These are phyloP conservation scores for Gossypium longicalyx DNA, from an alignment of 345 rosid genomes.

Conservation along the genomic window DNA sequence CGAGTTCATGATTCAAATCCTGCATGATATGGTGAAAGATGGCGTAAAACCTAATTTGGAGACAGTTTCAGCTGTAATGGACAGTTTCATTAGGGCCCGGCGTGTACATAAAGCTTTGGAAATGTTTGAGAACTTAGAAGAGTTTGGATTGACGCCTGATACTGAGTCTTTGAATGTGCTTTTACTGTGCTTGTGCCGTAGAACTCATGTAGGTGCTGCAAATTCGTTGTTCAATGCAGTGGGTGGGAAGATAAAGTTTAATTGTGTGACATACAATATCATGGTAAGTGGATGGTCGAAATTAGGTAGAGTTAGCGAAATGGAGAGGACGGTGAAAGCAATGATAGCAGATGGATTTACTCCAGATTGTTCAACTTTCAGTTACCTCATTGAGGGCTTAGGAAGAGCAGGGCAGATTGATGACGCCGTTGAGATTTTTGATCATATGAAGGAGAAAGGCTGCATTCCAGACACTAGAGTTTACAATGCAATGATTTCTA, in stretches of 20 bases:
- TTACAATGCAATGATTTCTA: constrained; percentile 74
- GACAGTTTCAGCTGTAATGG: constrained; percentile 53
- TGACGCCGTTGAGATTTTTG: constrained; percentile 60
- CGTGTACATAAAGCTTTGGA: constrained; percentile 51
- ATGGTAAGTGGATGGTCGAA: constrained; percentile 77
- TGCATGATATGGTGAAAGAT: constrained; percentile 38
- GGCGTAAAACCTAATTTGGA: constrained; percentile 35
- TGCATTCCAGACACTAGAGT: constrained; percentile 43
- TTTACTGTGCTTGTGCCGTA: constrained; percentile 56
- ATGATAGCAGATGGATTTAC: constrained; percentile 53
- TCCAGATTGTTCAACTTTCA: constrained; percentile 51
- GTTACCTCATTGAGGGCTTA: constrained; percentile 62
- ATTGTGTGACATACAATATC: constrained; percentile 51
- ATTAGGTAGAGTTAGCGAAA: constrained; percentile 51
- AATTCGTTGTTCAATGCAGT: constrained; percentile 46
- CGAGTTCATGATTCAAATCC: constrained; percentile 38
- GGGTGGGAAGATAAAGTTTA: constrained; percentile 46
- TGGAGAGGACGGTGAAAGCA: constrained; percentile 54
- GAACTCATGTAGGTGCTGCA: constrained; percentile 70
- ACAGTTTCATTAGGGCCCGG: constrained; percentile 48
- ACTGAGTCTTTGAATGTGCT: constrained; percentile 62
- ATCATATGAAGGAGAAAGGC: constrained; percentile 45
- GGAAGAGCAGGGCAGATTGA: constrained; percentile 71
- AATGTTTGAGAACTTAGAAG: constrained; percentile 44
- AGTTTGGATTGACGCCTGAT: constrained; percentile 46